Evolutionary conservation across 129 eudicot species (phyloP), one percentile per base, ranked within the genome.

Genomic region (Solidago caesia): DNA sequence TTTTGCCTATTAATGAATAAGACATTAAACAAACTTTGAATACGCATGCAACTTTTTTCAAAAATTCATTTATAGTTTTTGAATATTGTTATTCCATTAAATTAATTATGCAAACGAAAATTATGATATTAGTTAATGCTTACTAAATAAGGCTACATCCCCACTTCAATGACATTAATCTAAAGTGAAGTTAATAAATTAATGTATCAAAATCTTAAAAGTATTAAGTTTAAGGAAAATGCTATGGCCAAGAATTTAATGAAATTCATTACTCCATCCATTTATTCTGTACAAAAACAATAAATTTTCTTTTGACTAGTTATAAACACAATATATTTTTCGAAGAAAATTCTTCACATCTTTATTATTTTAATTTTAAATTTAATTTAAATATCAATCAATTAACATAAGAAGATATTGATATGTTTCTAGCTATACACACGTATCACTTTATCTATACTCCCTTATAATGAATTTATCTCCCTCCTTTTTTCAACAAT

Each of bases 241-340:
- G 64, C 16, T 71, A 62, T 79, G 79, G 72, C 79, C 69, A 79
- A 66, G 26, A 66, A 66, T 66, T 79, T 29, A 79, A 79, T 79
- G 74, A 11, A 29, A 73, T 65, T 56, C 67, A 79, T 46, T 29
- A 68, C 79, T 79, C 66, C 27, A 62, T 72, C 68, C 49, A 6
- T 47, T 1, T 4, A 47, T 6, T 6, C 52, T 6, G 1, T 7
- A 47, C 52, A 47, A 47, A 47, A 47, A 5, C 1, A 10, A 10
- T 6, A 10, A 47, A 47, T 6, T 47, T 10, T 33, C 39, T 33
- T 33, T 33, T 33, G 39, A 33, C 39, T 33, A 33, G 39, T 33
- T 33, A 33, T 33, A 33, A 33, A 33, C 39, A 33, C 39, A 33
- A 33, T 33, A 33, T 33, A 33, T 33, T 33, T 33, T 33, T 33